Conservation (phyloP, 257 asterid genomes). For the Solanum bulbocastanum region DNA sequence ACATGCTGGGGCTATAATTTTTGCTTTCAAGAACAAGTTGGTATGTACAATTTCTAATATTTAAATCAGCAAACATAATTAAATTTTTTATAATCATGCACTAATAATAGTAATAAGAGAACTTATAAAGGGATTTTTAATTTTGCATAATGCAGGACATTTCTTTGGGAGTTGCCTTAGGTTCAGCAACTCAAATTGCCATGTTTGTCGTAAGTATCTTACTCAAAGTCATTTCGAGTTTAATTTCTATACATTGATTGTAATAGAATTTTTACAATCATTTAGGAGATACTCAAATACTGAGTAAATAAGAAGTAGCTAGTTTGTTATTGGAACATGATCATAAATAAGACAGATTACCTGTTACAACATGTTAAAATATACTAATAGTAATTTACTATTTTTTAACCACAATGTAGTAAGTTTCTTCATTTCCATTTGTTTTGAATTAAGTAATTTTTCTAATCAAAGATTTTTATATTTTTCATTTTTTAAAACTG, state of each 20-base stretch:
- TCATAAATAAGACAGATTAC: not conserved
- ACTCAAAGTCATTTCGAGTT: not conserved
- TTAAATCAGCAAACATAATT: not conserved
- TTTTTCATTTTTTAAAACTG: not conserved
- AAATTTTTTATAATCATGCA: not conserved
- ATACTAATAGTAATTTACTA: not conserved
- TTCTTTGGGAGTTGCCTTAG: slow-evolving; percentile 33
- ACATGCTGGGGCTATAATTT: slow-evolving; percentile 88
- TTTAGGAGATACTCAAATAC: not conserved
- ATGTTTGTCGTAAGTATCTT: slow-evolving; percentile 64
- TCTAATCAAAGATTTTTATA: not conserved
- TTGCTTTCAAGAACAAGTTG: slow-evolving; percentile 87
- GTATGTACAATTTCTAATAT: slow-evolving; percentile 9
- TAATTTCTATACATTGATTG: not conserved
- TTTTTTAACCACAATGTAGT: not conserved
- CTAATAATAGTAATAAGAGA: not conserved
- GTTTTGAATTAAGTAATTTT: not conserved
- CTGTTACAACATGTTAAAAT: not conserved
- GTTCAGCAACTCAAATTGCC: slow-evolving; percentile 36
- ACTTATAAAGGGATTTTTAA: not conserved
- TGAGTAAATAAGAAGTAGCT: not conserved
- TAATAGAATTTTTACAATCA: not conserved
- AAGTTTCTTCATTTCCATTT: not conserved
- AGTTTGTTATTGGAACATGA: not conserved
- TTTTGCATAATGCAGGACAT: slow-evolving; percentile 15